Evolutionary conservation across 352 stramenopile genomes (phyloP).

Genomic region (Phytopythium mirpurense): DNA sequence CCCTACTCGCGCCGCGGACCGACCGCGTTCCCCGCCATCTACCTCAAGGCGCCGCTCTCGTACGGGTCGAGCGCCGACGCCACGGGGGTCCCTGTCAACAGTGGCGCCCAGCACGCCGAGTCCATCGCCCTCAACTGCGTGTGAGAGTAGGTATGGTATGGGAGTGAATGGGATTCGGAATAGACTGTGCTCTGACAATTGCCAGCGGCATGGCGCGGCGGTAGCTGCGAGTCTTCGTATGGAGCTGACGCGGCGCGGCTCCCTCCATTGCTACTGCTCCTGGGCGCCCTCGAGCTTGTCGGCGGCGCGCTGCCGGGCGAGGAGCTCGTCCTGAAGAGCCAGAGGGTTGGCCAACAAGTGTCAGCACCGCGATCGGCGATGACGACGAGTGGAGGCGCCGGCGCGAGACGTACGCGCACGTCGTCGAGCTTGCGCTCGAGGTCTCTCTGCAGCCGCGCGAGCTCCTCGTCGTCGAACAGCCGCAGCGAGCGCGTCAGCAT

Average conservation of each 20-base stretch:
- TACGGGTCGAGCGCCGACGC: constrained; percentile 17
- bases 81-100: no score
- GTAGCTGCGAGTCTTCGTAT: no score
- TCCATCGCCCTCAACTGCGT: constrained; percentile 3
- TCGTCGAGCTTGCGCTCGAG: constrained; percentile 46
- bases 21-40: constrained; percentile 12
- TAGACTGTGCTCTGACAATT: no score
- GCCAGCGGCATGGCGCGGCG: no score
- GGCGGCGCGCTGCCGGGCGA: background rate
- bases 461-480: constrained; percentile 39
- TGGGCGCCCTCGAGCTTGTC: background rate
- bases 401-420: constrained; percentile 30
- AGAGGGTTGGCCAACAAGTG: background rate
- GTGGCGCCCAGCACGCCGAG: no score
- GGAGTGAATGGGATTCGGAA: no score
- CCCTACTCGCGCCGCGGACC: constrained; percentile 13
- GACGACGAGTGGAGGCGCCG: no score
- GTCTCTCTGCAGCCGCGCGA: constrained; percentile 38
- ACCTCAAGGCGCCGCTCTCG: constrained; percentile 11
- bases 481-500: constrained; percentile 45
- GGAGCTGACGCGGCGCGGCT: no score
- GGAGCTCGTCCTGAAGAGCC: background rate
- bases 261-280: background rate
- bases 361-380: no score
- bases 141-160: no score